Evolutionary conservation across 768 basidiomycete species (phyloP).

Genomic region (Albatrellus ellisii): DNA sequence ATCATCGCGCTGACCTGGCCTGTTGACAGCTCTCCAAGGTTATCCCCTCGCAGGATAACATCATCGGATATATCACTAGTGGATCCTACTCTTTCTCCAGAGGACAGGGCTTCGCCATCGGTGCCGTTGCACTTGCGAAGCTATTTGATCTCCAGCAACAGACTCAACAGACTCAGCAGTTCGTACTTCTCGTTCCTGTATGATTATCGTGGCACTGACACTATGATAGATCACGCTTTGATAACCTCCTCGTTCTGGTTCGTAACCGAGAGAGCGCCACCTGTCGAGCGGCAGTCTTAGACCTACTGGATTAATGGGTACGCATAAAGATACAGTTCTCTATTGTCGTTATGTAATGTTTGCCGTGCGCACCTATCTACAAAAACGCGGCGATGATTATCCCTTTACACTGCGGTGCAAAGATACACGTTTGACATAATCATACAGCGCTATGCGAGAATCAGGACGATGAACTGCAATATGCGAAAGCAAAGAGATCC

Average conservation of each 20-base stretch:
- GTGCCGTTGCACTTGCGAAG: conserved; percentile 45
- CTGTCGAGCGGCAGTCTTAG: conserved; percentile 7
- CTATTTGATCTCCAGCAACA: conserved; percentile 43
- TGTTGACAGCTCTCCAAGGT: conserved; percentile 30
- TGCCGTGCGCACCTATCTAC: no score
- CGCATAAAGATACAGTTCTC: no score
- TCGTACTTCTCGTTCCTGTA: neutral
- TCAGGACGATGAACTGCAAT: neutral
- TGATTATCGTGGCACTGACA: neutral
- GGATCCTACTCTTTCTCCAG: conserved; percentile 72
- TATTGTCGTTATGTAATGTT: no score
- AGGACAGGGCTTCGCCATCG: conserved; percentile 71
- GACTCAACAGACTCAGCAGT: conserved; percentile 26
- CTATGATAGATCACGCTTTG: conserved; percentile 7
- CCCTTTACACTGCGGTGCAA: neutral
- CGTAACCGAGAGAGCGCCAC: conserved; percentile 37
- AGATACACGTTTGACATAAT: neutral
- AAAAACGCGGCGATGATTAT: no score
- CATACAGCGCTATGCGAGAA: neutral
- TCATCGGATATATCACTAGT: conserved; percentile 77
- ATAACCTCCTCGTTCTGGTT: conserved; percentile 42
- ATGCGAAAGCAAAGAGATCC: neutral
- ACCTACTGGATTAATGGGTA: no score
- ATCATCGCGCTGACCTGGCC: neutral
- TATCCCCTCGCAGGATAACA: conserved; percentile 26